Conservation (phyloP, 371 early-diverging fungal species). For the Mucor lusitanicus region DNA sequence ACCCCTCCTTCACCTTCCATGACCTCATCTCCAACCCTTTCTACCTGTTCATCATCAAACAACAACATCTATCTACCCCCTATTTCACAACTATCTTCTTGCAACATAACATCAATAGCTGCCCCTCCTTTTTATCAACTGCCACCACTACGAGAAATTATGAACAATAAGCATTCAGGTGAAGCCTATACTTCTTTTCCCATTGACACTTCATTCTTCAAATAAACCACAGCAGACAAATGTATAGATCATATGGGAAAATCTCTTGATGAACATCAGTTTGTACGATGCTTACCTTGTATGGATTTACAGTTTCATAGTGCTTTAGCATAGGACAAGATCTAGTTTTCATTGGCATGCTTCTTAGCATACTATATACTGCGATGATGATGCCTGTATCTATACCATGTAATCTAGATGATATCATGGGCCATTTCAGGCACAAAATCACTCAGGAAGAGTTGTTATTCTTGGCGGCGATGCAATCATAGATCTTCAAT, state of each 20-base stretch:
- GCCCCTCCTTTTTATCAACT: not conserved
- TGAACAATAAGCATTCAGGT: constrained; percentile 2
- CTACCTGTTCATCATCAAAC: not conserved
- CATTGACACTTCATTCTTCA: constrained; percentile 1
- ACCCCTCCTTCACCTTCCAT: not conserved
- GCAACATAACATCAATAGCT: not conserved
- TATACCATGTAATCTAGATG: too few relatives aligned
- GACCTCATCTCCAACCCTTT: not conserved
- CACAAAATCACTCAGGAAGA: too few relatives aligned
- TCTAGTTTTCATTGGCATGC: not conserved
- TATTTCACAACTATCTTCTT: not conserved
- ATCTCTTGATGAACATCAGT: not conserved
- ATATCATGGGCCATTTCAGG: too few relatives aligned
- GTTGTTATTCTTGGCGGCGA: too few relatives aligned
- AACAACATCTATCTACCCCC: not conserved
- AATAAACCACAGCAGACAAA: not conserved
- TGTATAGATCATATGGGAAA: not conserved
- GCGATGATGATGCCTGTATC: too few relatives aligned
- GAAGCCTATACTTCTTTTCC: constrained; percentile 5
- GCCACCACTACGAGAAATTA: constrained; percentile 1
- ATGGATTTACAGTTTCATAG: too few relatives aligned
- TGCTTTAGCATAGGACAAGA: not conserved
- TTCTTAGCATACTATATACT: too few relatives aligned
- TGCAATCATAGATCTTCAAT: too few relatives aligned
- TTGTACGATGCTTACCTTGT: too few relatives aligned